These are phyloP conservation scores for Phytophthora constricta DNA, from an alignment of 352 stramenopile genomes.

Conservation along the genomic window DNA sequence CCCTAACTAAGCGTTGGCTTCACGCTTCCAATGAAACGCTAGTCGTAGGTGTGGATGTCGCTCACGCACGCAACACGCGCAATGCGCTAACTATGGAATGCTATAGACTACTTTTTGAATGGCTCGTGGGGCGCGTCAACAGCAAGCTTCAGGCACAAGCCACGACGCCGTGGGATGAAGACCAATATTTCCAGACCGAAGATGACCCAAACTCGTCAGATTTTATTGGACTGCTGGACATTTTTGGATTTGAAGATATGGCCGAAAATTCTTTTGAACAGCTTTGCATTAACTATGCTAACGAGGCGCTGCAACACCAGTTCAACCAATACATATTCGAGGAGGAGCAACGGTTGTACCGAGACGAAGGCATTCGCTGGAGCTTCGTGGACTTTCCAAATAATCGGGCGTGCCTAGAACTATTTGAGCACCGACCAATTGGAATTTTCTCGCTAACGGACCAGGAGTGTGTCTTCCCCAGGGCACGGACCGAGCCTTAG, in stretches of 20 bases:
- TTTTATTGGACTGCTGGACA: slow-evolving; percentile 88
- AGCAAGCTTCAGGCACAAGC: slow-evolving; percentile 65
- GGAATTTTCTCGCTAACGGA: slow-evolving; percentile 87
- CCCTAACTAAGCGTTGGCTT: slow-evolving; percentile 69
- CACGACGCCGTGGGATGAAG: slow-evolving; percentile 10
- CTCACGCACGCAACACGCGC: slow-evolving; percentile 76
- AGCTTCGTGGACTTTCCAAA: slow-evolving; percentile 82
- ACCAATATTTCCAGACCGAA: slow-evolving; percentile 20
- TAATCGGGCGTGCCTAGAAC: slow-evolving; percentile 77
- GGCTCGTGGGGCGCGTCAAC: slow-evolving; percentile 94
- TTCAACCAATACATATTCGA: slow-evolving; percentile 95
- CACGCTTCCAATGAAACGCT: slow-evolving; percentile 79
- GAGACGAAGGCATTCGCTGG: slow-evolving; percentile 78
- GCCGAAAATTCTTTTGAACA: slow-evolving; percentile 88
- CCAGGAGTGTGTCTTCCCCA: slow-evolving; percentile 86
- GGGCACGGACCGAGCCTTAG: slow-evolving; percentile 71
- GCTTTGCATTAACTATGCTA: slow-evolving; percentile 93
- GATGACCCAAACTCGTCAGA: slow-evolving; percentile 27
- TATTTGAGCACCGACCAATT: slow-evolving; percentile 81
- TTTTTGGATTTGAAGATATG: slow-evolving; percentile 92
- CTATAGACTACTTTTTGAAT: slow-evolving; percentile 94
- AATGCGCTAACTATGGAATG: slow-evolving; percentile 93
- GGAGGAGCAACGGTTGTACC: slow-evolving; percentile 82
- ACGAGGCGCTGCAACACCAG: slow-evolving; percentile 88
- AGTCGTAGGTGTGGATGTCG: slow-evolving; percentile 67